Conservation (phyloP, 768 basidiomycete genomes). For the Clitopilus passeckerianus region DNA sequence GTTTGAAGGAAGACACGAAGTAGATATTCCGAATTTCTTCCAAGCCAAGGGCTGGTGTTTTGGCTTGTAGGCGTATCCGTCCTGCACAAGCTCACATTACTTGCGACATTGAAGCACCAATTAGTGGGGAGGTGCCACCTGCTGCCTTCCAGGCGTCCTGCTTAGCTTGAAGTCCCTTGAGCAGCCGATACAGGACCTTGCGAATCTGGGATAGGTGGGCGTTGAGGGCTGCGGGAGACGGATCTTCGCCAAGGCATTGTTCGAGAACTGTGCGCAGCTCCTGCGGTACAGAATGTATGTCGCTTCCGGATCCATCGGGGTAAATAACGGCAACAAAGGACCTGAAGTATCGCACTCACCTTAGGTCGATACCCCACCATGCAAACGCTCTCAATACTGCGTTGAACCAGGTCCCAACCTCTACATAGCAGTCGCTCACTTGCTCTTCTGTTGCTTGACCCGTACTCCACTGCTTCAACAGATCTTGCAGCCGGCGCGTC, state of each 20-base stretch:
- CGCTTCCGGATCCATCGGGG: conserved; percentile 29
- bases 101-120: not conserved
- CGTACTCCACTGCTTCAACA: conserved; percentile 64
- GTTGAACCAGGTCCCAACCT: conserved; percentile 88
- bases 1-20: too few relatives aligned
- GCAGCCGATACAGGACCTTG: conserved; percentile 72
- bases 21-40: too few relatives aligned
- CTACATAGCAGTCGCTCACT: conserved; percentile 89
- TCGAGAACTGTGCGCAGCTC: conserved; percentile 67
- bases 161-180: conserved; percentile 79
- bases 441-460: conserved; percentile 55
- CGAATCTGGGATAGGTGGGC: conserved; percentile 79
- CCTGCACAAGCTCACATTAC: not conserved
- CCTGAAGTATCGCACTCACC: conserved; percentile 38
- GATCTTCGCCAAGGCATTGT: conserved; percentile 68
- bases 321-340: not conserved
- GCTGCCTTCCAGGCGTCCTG: conserved; percentile 46
- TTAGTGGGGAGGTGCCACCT: conserved; percentile 3
- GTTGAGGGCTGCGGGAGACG: conserved; percentile 66
- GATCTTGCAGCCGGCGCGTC: conserved; percentile 78
- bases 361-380: conserved; percentile 67
- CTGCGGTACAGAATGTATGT: conserved; percentile 56
- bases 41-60: too few relatives aligned
- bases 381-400: conserved; percentile 71
- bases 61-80: not conserved